phyloP scores from a whole-genome alignment of 495 filamentous ascomycete genomes.

The Physcia stellaris region DNA sequence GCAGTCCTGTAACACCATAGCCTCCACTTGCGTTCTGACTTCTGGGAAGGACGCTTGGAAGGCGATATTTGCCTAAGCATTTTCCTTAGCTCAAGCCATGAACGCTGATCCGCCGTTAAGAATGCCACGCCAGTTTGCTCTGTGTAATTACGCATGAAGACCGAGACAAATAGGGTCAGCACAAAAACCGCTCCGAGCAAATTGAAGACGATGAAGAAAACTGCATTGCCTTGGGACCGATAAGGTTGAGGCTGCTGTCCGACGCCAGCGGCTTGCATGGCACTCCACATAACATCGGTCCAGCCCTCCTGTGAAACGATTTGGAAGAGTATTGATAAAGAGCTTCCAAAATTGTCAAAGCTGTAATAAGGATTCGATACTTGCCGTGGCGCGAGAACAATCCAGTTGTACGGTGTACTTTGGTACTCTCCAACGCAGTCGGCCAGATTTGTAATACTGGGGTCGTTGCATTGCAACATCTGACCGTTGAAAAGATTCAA shows the following conservation, averaged over 20 bases:
- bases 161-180: slow-evolving; percentile 92
- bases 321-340: slow-evolving; percentile 93
- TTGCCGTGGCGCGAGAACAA: slow-evolving; percentile 65
- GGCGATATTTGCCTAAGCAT: slow-evolving; percentile 85
- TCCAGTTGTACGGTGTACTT: slow-evolving; percentile 68
- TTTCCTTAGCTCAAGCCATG: slow-evolving; percentile 93
- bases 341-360: slow-evolving; percentile 88
- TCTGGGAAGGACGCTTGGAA: slow-evolving; percentile 70
- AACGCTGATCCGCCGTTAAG: slow-evolving; percentile 89
- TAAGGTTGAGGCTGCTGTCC: slow-evolving; percentile 55
- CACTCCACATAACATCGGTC: slow-evolving; percentile 77
- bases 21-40: slow-evolving; percentile 60
- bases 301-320: slow-evolving; percentile 98
- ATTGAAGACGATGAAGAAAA: slow-evolving; percentile 96
- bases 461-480: slow-evolving; percentile 72
- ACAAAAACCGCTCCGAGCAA: slow-evolving; percentile 94
- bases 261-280: slow-evolving; percentile 66
- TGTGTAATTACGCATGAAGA: slow-evolving; percentile 99
- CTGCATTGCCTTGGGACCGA: slow-evolving; percentile 64
- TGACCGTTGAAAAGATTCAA: slow-evolving; percentile 84
- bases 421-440: slow-evolving; percentile 76
- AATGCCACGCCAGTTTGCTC: slow-evolving; percentile 97
- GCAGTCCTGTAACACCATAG: slow-evolving; percentile 90
- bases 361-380: slow-evolving; percentile 72
- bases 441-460: slow-evolving; percentile 37